Conservation (phyloP, 2,329 filamentous ascomycete species). For the Clonostachys sp. region DNA sequence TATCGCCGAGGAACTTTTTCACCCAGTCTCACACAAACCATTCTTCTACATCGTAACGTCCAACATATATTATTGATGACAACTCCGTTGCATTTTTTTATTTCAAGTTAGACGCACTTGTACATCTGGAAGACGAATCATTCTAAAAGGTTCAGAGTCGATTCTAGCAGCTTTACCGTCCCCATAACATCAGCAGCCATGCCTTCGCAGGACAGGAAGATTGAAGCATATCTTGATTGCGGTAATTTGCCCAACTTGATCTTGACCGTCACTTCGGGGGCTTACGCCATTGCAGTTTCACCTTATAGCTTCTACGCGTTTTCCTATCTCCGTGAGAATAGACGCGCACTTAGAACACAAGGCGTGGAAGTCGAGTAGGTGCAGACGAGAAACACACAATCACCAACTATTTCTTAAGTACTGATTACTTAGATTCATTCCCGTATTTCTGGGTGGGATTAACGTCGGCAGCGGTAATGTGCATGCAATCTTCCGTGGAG, state of each 20-base stretch:
- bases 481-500: neutral
- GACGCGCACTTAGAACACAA: constrained; percentile 48
- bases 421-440: constrained; percentile 50
- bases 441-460: constrained; percentile 67
- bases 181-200: too few species aligned
- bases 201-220: too few species aligned
- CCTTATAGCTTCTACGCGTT: constrained; percentile 55
- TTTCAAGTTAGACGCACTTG: too few species aligned
- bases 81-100: too few species aligned
- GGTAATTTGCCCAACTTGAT: neutral
- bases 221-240: too few species aligned
- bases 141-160: too few species aligned
- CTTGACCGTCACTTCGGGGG: neutral
- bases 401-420: neutral
- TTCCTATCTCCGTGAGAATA: constrained; percentile 52
- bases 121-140: too few species aligned
- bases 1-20: too few species aligned
- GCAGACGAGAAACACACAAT: neutral
- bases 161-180: too few species aligned
- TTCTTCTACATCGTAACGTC: too few species aligned
- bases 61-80: too few species aligned
- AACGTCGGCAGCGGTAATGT: constrained; percentile 51
- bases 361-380: constrained; percentile 63
- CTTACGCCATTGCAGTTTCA: constrained; percentile 49
- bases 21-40: too few species aligned